A percentile compares a stretch with the other conserved stretches of the same genome.
Conservation (phyloP, 495 filamentous ascomycete species). For the Astrothelium subdiscretum region DNA sequence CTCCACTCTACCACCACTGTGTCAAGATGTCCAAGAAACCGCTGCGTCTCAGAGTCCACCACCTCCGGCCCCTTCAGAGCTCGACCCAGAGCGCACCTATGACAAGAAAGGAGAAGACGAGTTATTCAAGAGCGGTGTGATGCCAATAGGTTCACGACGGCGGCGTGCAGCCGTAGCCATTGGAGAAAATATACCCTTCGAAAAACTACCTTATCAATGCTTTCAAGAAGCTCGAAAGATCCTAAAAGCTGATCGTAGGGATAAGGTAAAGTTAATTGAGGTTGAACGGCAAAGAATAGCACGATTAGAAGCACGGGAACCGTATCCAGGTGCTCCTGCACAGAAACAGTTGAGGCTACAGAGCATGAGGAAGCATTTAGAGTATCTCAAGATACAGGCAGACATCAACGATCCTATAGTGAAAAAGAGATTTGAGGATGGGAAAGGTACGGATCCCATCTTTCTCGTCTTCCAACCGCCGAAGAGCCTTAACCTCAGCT, state of each 20-base stretch:
- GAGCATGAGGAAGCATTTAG: slow-evolving; percentile 63
- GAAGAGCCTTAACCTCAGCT: neutral
- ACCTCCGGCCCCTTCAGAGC: slow-evolving; percentile 6
- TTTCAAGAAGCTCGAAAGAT: slow-evolving; percentile 92
- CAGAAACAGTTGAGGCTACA: slow-evolving; percentile 43
- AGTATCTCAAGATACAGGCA: slow-evolving; percentile 73
- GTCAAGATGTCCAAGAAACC: neutral
- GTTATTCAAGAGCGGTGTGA: slow-evolving; percentile 34
- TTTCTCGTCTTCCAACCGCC: neutral
- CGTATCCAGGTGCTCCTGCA: slow-evolving; percentile 19
- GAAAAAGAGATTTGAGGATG: slow-evolving; percentile 92
- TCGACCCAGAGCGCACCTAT: slow-evolving; percentile 21
- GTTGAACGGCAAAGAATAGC: slow-evolving; percentile 39
- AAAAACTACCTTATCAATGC: slow-evolving; percentile 86
- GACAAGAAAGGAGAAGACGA: slow-evolving; percentile 19
- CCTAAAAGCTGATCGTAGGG: slow-evolving; percentile 62
- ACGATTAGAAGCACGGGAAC: slow-evolving; percentile 45
- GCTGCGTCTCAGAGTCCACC: slow-evolving; percentile 2
- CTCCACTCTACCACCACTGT: neutral
- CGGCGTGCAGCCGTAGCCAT: slow-evolving; percentile 64
- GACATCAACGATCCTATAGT: slow-evolving; percentile 94
- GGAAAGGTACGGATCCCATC: slow-evolving; percentile 51
- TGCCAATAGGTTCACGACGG: slow-evolving; percentile 68
- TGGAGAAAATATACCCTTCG: slow-evolving; percentile 69
- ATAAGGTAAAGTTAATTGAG: slow-evolving; percentile 60